phyloP scores from a whole-genome alignment of 805 yeast genomes.

The Jamesozyma hellenica region DNA sequence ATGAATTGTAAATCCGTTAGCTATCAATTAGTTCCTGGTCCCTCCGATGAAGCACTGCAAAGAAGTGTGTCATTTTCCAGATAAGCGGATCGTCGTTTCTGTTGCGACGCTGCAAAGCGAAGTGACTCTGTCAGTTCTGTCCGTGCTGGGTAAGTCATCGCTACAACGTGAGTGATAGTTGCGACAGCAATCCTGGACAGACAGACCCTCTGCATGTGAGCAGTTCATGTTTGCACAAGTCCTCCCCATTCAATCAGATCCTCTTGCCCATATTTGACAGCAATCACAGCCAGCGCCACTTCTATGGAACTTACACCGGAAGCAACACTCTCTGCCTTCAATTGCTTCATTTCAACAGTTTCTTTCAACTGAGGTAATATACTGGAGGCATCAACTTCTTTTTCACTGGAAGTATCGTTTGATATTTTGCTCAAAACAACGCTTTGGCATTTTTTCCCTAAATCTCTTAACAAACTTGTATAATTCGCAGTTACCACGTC shows the following conservation, averaged over 20 bases:
- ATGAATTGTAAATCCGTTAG: too few species aligned
- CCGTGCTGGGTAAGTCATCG: too few species aligned
- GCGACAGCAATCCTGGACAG: too few species aligned
- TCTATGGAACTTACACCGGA: slow-evolving; percentile 10
- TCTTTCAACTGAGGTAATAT: background rate
- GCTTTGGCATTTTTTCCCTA: slow-evolving; percentile 22
- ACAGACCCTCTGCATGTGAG: too few species aligned
- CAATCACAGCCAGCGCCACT: slow-evolving; percentile 13
- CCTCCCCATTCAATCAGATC: slow-evolving; percentile 17
- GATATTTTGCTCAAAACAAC: background rate
- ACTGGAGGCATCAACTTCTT: background rate
- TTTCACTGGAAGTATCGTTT: background rate
- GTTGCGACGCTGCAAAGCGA: too few species aligned
- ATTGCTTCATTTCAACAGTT: slow-evolving; percentile 1
- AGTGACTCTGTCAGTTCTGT: too few species aligned
- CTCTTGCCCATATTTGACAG: slow-evolving; percentile 19
- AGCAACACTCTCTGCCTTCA: slow-evolving; percentile 4
- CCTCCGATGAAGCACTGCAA: background rate
- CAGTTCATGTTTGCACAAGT: too few species aligned
- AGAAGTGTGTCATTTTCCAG: too few species aligned
- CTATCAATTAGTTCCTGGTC: too few species aligned
- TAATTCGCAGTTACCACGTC: slow-evolving; percentile 17
- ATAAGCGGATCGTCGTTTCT: too few species aligned
- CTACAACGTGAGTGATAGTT: too few species aligned
- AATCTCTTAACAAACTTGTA: slow-evolving; percentile 20